phyloP scores from a whole-genome alignment of 2,329 filamentous ascomycete species.

The Sporothrix euskadiensis region DNA sequence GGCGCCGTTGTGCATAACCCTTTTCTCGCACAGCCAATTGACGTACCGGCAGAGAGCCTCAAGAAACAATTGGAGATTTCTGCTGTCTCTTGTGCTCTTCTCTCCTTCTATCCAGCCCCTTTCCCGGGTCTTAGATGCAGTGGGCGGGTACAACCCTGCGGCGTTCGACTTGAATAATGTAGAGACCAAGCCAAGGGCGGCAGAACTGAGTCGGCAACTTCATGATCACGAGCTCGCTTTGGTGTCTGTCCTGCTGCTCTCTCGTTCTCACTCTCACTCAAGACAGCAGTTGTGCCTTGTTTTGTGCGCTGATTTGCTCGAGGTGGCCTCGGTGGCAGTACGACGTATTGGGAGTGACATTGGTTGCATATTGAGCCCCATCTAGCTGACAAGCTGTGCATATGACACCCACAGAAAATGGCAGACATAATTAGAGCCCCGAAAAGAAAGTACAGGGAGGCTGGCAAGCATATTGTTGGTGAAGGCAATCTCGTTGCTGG shows the following conservation, averaged over 20 bases:
- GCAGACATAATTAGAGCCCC: not conserved
- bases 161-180: not conserved
- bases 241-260: not conserved
- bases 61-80: not conserved
- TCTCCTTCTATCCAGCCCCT: not conserved
- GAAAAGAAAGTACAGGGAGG: not conserved
- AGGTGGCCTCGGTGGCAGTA: not conserved
- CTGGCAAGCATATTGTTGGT: not conserved
- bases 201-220: not conserved
- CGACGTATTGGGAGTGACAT: not conserved
- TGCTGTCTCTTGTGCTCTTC: not conserved
- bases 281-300: not conserved
- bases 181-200: not conserved
- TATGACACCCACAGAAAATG: not conserved
- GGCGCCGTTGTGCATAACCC: conserved; percentile 15
- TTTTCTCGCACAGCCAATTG: not conserved
- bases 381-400: conserved; percentile 10
- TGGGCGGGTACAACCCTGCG: not conserved
- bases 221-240: not conserved
- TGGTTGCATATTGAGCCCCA: not conserved
- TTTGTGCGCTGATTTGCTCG: not conserved
- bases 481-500: not conserved
- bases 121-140: not conserved
- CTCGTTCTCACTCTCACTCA: not conserved
- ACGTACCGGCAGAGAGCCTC: not conserved